Percentiles rank a stretch among this genome's conserved stretches.
These are phyloP conservation scores for Diddensiella santjacobensis DNA, from an alignment of 805 yeast genomes.

Conservation along the genomic window DNA sequence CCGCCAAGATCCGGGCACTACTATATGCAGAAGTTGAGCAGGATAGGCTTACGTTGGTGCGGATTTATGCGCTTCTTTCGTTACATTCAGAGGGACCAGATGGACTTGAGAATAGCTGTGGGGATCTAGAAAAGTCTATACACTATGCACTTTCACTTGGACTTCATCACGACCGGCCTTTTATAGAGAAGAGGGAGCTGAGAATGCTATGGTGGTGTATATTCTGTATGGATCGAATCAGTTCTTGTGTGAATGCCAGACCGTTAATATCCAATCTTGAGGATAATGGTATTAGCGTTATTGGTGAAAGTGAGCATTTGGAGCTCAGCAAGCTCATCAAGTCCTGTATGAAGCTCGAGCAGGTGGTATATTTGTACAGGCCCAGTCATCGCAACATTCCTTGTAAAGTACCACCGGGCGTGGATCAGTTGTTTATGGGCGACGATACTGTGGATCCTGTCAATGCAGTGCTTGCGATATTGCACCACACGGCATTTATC, in stretches of 20 bases:
- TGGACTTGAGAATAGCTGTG: slow-evolving; percentile 37
- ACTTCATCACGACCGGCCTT: slow-evolving; percentile 38
- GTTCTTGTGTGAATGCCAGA: slow-evolving; percentile 39
- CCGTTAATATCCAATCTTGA: slow-evolving; percentile 38
- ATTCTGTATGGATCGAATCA: slow-evolving; percentile 39
- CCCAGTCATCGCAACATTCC: slow-evolving; percentile 24
- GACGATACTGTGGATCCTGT: slow-evolving; percentile 26
- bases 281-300: slow-evolving; percentile 37
- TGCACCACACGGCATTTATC: slow-evolving; percentile 31
- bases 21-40: slow-evolving; percentile 38
- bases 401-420: slow-evolving; percentile 24
- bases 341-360: slow-evolving; percentile 34
- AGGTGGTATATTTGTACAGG: slow-evolving; percentile 38
- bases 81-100: slow-evolving; percentile 40
- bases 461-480: slow-evolving; percentile 28
- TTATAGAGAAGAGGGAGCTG: slow-evolving; percentile 31
- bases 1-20: slow-evolving; percentile 37
- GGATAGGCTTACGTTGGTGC: slow-evolving; percentile 37
- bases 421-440: slow-evolving; percentile 27
- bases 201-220: slow-evolving; percentile 39
- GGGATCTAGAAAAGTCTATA: slow-evolving; percentile 37
- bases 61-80: slow-evolving; percentile 37
- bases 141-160: slow-evolving; percentile 41
- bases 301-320: slow-evolving; percentile 28
- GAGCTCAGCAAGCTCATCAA: slow-evolving; percentile 33